Conservation (phyloP, 768 basidiomycete species). For the Rhodotorula babjevae region DNA sequence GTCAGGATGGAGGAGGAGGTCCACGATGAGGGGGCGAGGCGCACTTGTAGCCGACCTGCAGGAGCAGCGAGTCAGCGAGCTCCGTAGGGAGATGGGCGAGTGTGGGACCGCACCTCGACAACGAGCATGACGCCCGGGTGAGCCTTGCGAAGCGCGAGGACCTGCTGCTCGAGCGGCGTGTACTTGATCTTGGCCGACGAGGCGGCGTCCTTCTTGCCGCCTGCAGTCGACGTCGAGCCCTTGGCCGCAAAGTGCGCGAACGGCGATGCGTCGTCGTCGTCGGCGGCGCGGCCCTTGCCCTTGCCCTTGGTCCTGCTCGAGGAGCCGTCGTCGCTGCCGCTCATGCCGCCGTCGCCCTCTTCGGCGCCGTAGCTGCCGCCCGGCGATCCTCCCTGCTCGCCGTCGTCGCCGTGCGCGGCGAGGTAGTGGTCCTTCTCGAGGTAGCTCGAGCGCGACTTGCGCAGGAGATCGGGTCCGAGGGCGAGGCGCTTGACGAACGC, state of each 20-base stretch:
- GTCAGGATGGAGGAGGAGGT: too few relatives aligned
- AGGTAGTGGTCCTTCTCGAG: conserved; percentile 31
- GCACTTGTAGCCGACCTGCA: conserved; percentile 62
- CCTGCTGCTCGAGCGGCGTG: conserved; percentile 73
- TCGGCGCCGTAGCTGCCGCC: not conserved
- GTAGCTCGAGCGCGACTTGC: conserved; percentile 4
- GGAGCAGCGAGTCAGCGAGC: not conserved
- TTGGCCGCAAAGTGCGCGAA: conserved; percentile 40
- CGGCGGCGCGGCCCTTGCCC: conserved; percentile 1
- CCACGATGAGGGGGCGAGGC: not conserved
- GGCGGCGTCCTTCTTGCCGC: conserved; percentile 3
- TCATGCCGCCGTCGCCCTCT: not conserved
- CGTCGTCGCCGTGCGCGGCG: conserved; percentile 35
- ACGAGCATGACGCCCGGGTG: conserved; percentile 56
- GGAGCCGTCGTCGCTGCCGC: not conserved
- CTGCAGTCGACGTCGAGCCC: conserved; percentile 42
- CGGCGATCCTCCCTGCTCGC: conserved; percentile 19
- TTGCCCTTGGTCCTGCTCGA: conserved; percentile 3
- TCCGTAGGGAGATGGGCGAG: too few relatives aligned
- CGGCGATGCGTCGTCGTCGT: conserved; percentile 18
- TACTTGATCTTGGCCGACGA: conserved; percentile 48
- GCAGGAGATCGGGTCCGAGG: not conserved
- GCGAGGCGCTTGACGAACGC: conserved; percentile 9
- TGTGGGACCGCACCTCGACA: conserved; percentile 55
- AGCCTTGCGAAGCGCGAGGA: conserved; percentile 27